These are phyloP conservation scores for Melastoma candidum DNA, from an alignment of 441 rosid species.

Conservation along the genomic window DNA sequence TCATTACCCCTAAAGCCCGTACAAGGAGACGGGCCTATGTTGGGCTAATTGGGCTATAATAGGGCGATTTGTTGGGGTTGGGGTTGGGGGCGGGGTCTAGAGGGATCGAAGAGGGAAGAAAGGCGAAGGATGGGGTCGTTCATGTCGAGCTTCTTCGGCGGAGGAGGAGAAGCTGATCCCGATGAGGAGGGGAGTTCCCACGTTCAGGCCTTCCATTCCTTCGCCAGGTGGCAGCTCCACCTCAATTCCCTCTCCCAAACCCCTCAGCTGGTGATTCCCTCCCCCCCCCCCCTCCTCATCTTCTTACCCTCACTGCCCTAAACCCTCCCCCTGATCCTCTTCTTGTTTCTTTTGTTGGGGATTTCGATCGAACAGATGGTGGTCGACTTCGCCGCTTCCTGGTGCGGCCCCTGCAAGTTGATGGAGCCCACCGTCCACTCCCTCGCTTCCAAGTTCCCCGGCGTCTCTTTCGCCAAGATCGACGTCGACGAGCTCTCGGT, in stretches of 20 bases:
- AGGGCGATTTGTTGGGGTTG: no score
- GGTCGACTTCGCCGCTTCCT: slow-evolving; percentile 71
- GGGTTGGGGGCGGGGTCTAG: no score
- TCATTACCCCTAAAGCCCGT: no score
- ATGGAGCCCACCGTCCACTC: slow-evolving; percentile 50
- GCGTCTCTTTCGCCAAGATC: slow-evolving; percentile 61
- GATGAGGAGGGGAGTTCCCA: slow-evolving; percentile 13
- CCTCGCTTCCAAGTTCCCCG: slow-evolving; percentile 39
- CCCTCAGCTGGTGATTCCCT: slow-evolving; percentile 38
- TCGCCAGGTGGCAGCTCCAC: slow-evolving; percentile 67
- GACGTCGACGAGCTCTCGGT: slow-evolving; percentile 79
- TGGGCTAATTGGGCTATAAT: no score
- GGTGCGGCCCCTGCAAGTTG: slow-evolving; percentile 82
- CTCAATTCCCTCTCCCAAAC: slow-evolving; percentile 51
- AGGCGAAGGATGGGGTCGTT: slow-evolving; percentile 28
- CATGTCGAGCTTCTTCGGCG: slow-evolving; percentile 23
- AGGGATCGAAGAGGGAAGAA: not conserved
- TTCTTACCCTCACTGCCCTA: not conserved
- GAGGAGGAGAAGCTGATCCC: slow-evolving; percentile 9
- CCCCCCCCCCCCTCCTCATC: not conserved
- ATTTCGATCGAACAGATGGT: slow-evolving; percentile 37
- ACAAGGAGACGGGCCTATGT: no score
- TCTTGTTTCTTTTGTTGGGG: not conserved
- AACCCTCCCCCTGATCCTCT: not conserved
- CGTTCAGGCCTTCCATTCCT: slow-evolving; percentile 45